Percentiles rank a stretch among this genome's conserved stretches.
These are phyloP conservation scores for Mallotus japonicus DNA, from an alignment of 441 rosid genomes.

Conservation along the genomic window DNA sequence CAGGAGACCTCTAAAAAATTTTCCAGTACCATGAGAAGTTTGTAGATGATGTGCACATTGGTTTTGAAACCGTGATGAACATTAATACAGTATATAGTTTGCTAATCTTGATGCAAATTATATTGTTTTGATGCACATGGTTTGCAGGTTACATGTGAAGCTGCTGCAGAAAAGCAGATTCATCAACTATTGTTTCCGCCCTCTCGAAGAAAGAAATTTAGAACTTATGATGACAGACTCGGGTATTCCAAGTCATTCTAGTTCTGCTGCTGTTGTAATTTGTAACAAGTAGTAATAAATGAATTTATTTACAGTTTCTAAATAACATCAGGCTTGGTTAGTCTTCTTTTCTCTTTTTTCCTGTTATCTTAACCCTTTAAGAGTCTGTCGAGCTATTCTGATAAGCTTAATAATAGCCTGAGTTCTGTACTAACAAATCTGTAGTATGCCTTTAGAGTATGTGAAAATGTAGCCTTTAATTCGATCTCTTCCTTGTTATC, in stretches of 20 bases:
- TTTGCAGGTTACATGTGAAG: constrained; percentile 64
- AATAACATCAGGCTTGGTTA: constrained; percentile 9
- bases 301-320: not conserved
- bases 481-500: no score
- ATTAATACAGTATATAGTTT: no score
- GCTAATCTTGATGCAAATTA: no score
- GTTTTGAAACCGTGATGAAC: no score
- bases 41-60: no score
- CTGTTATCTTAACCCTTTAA: not conserved
- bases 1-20: no score
- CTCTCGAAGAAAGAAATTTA: constrained; percentile 70
- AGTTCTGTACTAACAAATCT: not conserved
- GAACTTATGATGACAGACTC: constrained; percentile 42
- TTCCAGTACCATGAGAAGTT: no score
- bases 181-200: constrained; percentile 72
- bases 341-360: not conserved
- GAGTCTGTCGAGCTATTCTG: not conserved
- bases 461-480: not conserved
- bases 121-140: not conserved
- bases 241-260: constrained; percentile 33
- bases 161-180: constrained; percentile 86
- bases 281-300: not conserved
- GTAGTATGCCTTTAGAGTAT: not conserved
- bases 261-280: not conserved
- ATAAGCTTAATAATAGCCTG: not conserved